Evolutionary conservation across 164 flowering plant species (phyloP).

Genomic region (Vitis rotundifolia): DNA sequence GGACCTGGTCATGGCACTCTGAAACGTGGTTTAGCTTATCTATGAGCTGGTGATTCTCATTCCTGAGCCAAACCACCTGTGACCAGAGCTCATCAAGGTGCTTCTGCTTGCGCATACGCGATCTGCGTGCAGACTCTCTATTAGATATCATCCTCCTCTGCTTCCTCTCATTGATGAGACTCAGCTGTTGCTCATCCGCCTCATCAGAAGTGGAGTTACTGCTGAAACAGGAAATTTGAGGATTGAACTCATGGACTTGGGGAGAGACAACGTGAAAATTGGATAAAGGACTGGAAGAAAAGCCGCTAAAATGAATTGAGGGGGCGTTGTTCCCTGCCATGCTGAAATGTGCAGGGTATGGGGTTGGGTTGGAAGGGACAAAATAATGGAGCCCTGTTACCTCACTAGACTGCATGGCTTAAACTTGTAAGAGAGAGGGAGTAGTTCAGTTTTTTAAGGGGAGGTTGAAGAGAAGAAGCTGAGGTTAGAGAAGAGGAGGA

Average conservation of each 20-base stretch:
- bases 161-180: conserved; percentile 74
- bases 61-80: conserved; percentile 72
- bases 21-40: conserved; percentile 69
- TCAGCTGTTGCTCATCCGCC: conserved; percentile 70
- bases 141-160: conserved; percentile 94
- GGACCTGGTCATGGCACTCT: conserved; percentile 59
- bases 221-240: conserved; percentile 42
- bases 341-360: conserved; percentile 28
- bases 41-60: conserved; percentile 79
- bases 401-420: conserved; percentile 46
- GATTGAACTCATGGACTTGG: conserved; percentile 47
- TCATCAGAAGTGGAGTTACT: conserved; percentile 86
- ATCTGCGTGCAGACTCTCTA: conserved; percentile 89
- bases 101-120: conserved; percentile 92
- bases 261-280: conserved; percentile 32
- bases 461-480: conserved; percentile 1
- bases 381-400: conserved; percentile 36
- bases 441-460: conserved; percentile 1
- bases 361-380: conserved; percentile 33
- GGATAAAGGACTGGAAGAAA: conserved; percentile 25
- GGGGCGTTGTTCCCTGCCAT: conserved; percentile 17
- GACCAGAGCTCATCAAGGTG: conserved; percentile 94
- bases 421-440: not conserved
- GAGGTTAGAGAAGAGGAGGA: conserved; percentile 7
- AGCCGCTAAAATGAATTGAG: conserved; percentile 24